Percentiles rank a stretch among this genome's conserved stretches.
These are phyloP conservation scores for Tulasnella sp. DNA, from an alignment of 768 basidiomycete genomes.

Conservation along the genomic window DNA sequence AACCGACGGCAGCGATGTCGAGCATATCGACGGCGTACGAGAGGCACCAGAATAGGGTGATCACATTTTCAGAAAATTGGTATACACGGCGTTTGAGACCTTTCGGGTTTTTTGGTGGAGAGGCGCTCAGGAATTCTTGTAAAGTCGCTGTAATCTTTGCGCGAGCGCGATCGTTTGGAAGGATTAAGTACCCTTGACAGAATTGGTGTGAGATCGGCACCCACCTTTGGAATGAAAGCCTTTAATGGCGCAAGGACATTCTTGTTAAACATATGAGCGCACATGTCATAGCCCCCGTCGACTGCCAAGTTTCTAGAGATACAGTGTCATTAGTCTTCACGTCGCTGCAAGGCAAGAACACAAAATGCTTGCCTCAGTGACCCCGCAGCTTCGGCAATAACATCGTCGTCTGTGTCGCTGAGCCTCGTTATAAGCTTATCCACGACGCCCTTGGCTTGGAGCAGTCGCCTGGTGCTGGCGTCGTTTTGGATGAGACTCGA, in stretches of 20 bases:
- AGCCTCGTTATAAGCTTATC: slow-evolving; percentile 79
- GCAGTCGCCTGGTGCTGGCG: slow-evolving; percentile 77
- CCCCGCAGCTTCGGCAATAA: slow-evolving; percentile 81
- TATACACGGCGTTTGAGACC: slow-evolving; percentile 69
- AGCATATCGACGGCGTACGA: slow-evolving; percentile 52
- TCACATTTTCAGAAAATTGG: slow-evolving; percentile 84
- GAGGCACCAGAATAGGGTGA: slow-evolving; percentile 89
- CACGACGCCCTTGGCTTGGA: slow-evolving; percentile 88
- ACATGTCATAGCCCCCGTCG: slow-evolving; percentile 92
- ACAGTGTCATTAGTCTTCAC: background rate
- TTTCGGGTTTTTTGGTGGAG: slow-evolving; percentile 51
- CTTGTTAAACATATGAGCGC: slow-evolving; percentile 96
- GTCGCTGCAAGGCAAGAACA: slow-evolving; percentile 25
- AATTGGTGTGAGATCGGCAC: too few relatives aligned
- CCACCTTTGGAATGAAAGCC: slow-evolving; percentile 71
- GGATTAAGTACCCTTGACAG: too few relatives aligned
- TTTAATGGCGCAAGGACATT: slow-evolving; percentile 72
- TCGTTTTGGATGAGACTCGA: slow-evolving; percentile 94
- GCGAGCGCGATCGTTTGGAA: too few relatives aligned
- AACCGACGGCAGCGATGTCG: background rate
- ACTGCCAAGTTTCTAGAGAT: slow-evolving; percentile 77
- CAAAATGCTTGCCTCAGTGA: slow-evolving; percentile 55
- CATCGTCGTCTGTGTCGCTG: slow-evolving; percentile 84
- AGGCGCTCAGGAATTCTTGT: slow-evolving; percentile 39
- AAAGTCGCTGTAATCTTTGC: background rate